Percentiles rank a stretch among this genome's conserved stretches.
Conservation (phyloP, 257 asterid genomes). For the Dorcoceras hygrometricum region DNA sequence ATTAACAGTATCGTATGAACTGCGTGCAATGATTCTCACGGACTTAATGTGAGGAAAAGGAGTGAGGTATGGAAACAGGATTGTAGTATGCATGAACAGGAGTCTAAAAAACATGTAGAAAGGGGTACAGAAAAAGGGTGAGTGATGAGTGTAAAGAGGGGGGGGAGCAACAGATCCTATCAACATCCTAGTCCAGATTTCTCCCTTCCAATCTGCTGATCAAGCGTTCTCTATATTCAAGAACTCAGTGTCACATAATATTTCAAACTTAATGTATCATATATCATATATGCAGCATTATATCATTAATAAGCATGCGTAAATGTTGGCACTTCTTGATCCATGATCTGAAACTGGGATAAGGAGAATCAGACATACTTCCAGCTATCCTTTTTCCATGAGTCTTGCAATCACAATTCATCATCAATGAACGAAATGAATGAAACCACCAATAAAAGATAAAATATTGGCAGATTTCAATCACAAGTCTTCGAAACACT, state of each 20-base stretch:
- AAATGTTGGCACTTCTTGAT: background rate
- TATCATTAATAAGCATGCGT: background rate
- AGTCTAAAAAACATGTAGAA: background rate
- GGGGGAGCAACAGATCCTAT: constrained; percentile 2
- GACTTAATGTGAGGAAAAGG: background rate
- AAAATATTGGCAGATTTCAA: constrained; percentile 2
- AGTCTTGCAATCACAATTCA: background rate
- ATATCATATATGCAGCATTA: background rate
- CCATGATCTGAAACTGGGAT: constrained; percentile 1
- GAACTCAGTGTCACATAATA: background rate
- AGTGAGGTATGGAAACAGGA: background rate
- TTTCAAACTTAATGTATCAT: background rate
- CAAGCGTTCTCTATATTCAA: background rate
- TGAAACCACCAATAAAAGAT: constrained; percentile 10
- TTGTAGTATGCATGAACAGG: background rate
- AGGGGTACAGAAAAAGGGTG: background rate
- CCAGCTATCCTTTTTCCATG: background rate
- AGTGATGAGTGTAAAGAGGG: background rate
- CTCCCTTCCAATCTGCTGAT: background rate
- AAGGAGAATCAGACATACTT: background rate
- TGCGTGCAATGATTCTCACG: background rate
- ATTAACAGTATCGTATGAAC: background rate
- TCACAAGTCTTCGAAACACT: constrained; percentile 10
- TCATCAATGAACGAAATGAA: constrained; percentile 9
- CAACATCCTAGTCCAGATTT: background rate